A percentile compares a stretch with the other conserved stretches of the same genome.
phyloP scores from a whole-genome alignment of 768 basidiomycete genomes.

The Mycena maculata region DNA sequence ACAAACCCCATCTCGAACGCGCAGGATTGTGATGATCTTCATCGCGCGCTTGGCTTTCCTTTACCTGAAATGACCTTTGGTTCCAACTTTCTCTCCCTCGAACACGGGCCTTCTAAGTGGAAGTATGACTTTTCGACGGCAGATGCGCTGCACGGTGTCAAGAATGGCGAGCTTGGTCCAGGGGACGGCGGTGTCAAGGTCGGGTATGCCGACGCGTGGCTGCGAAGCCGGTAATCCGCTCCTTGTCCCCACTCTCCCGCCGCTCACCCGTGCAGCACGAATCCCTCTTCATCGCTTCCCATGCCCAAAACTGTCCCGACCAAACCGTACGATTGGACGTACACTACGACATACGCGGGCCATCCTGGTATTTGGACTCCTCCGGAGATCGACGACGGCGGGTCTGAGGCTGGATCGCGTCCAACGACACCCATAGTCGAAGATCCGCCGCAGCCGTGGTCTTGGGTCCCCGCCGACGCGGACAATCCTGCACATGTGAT shows the following conservation, averaged over 20 bases:
- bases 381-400: slow-evolving; percentile 15
- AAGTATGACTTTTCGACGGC: slow-evolving; percentile 73
- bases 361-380: slow-evolving; percentile 46
- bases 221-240: slow-evolving; percentile 73
- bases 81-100: slow-evolving; percentile 77
- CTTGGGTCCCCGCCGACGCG: slow-evolving; percentile 69
- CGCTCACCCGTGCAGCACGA: slow-evolving; percentile 62
- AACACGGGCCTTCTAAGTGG: slow-evolving; percentile 74
- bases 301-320: slow-evolving; percentile 79
- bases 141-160: slow-evolving; percentile 78
- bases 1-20: slow-evolving; percentile 88
- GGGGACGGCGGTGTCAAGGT: slow-evolving; percentile 96
- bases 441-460: slow-evolving; percentile 20
- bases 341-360: slow-evolving; percentile 89
- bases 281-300: slow-evolving; percentile 69
- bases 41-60: slow-evolving; percentile 75
- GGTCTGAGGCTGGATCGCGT: slow-evolving; percentile 28
- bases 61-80: slow-evolving; percentile 98
- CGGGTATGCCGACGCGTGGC: slow-evolving; percentile 94
- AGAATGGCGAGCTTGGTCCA: slow-evolving; percentile 75
- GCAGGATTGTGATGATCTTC: slow-evolving; percentile 75
- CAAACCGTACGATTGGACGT: slow-evolving; percentile 98
- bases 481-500: slow-evolving; percentile 72
- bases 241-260: neutral
- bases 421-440: slow-evolving; percentile 13